Base-by-base conservation (phyloP, 108 stramenopile genomes). In the Hondaea fermentalgiana region DNA sequence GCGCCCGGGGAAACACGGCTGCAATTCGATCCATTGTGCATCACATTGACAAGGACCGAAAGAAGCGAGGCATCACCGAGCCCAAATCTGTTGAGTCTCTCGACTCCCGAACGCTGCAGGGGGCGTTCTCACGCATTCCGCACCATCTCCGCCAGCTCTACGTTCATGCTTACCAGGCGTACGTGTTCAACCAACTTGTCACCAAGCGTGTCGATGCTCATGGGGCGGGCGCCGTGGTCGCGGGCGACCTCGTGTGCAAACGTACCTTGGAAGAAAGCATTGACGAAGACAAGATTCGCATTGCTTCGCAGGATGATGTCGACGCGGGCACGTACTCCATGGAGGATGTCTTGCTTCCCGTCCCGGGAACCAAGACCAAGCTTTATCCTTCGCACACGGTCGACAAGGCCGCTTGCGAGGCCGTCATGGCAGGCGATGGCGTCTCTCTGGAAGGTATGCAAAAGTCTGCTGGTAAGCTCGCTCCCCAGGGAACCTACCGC, bases 161-260 rank as follows among this genome's bases (percentile, higher is more conserved):
- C 43, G 88, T 91, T 42, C 92, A 93, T 91, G 91, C 92, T 72
- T 93, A 90, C 89, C 92, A 93, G 89, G 87, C 90, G 5, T 89
- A 88, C 51, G 23, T 93, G 8, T 93, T 92, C 90, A 93, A 93
- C 91, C 89, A 87, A 6, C 89, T 87, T n/a, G 92, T 89, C 58
- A 91, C 90, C 17, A 58, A 92, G 57, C 87, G 92, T 29, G 71
- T 92, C 42, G 72, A 90, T 43, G 42, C 45, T 0, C 90, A 89
- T 72, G 92, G 92, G 5, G 28, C 55, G 4, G 71, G 49, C 21
- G 72, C 28, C 25, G 91, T 90, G 21, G 91, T 91, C 5, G 92
- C 88, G 14, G 90, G 90, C 35, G 92, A 92, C 57, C 90, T 90
- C 28, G 89, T 91, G 3, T 83, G 91, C 72, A 83, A 83, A 23